Evolutionary conservation across 148 eudicot genomes (phyloP), one percentile per base, ranked within the genome.

Genomic region (Hydrangea macrophylla): DNA sequence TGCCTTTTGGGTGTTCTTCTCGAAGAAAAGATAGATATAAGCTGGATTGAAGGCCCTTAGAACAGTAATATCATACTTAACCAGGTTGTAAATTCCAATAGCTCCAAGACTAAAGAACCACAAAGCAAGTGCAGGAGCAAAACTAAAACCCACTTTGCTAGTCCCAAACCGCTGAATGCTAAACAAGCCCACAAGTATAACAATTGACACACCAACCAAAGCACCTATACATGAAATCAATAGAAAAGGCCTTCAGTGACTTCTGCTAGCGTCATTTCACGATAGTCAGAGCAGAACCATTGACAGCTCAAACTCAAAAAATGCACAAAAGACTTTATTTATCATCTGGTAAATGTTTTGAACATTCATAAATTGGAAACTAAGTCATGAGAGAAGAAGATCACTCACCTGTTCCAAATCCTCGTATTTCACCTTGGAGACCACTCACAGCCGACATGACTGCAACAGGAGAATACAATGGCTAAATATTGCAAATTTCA

Each of bases 381-480:
- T 13, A 6, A 15, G 13, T 15, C 3, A 5, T 2, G 45, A 31
- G 36, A 22, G 37, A 57, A 68, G 33, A 62, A 17, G 73, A 55
- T 32, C 72, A 85, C 96, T 60, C 81, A 94, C 97, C 74, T 71
- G 97, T 76, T 70, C 82, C 93, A 63, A 94, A 89, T 61, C 99
- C 99, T n/a, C 81, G 77, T 33, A 94, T 76, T 76, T 83, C 66
- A 58, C 96, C 98, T 76, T 90, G 86, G 72, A 94, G 72, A 69
- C 98, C 98, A 70, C 97, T 94, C 76, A 90, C 98, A 70, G 98
- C 97, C 73, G 98, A 94, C 95, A 94, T 84, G 58, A 94, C 98
- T 94, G 97, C 81, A 76, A 80, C 32, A 70, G 44, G 53, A 73
- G 68, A 45, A 53, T 22, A 35, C 13, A 18, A 70, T 9, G 65